These are phyloP conservation scores for Neurospora sp. DNA, from an alignment of 495 filamentous ascomycete species.

Conservation along the genomic window DNA sequence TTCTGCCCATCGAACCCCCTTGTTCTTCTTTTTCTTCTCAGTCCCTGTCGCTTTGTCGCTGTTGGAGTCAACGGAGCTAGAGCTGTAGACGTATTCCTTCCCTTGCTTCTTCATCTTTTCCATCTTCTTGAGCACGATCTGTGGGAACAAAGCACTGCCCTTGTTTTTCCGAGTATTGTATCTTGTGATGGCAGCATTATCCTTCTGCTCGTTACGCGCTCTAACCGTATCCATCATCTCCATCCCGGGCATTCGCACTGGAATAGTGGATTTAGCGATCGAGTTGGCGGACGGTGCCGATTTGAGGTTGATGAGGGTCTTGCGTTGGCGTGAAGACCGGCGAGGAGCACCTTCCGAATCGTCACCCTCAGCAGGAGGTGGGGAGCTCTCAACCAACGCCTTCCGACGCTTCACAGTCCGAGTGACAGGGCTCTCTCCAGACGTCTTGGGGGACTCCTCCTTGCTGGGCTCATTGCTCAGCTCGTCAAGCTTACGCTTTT, in stretches of 20 bases:
- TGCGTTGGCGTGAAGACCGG: slow-evolving; percentile 20
- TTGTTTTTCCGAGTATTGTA: slow-evolving; percentile 50
- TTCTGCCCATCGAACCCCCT: slow-evolving; percentile 22
- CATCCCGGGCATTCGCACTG: slow-evolving; percentile 21
- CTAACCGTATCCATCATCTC: slow-evolving; percentile 15
- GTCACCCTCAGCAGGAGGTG: background rate
- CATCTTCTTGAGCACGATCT: slow-evolving; percentile 21
- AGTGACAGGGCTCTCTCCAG: background rate
- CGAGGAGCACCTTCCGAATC: slow-evolving; percentile 10
- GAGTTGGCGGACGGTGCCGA: slow-evolving; percentile 23
- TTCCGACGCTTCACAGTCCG: slow-evolving; percentile 1
- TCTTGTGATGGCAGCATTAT: slow-evolving; percentile 36
- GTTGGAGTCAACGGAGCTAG: background rate
- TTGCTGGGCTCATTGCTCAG: slow-evolving; percentile 8
- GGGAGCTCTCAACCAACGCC: background rate
- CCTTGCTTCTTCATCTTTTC: slow-evolving; percentile 21
- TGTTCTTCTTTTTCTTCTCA: slow-evolving; percentile 9
- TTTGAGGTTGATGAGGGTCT: slow-evolving; percentile 15
- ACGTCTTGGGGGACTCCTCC: background rate
- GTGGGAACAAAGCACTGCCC: slow-evolving; percentile 24
- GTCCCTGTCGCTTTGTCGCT: background rate
- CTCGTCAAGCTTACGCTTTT: slow-evolving; percentile 26
- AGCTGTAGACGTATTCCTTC: background rate
- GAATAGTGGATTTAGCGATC: slow-evolving; percentile 20
- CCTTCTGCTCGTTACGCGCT: slow-evolving; percentile 38